These are phyloP conservation scores for Globisporangium irregulare DNA, from an alignment of 352 stramenopile species.

Conservation along the genomic window DNA sequence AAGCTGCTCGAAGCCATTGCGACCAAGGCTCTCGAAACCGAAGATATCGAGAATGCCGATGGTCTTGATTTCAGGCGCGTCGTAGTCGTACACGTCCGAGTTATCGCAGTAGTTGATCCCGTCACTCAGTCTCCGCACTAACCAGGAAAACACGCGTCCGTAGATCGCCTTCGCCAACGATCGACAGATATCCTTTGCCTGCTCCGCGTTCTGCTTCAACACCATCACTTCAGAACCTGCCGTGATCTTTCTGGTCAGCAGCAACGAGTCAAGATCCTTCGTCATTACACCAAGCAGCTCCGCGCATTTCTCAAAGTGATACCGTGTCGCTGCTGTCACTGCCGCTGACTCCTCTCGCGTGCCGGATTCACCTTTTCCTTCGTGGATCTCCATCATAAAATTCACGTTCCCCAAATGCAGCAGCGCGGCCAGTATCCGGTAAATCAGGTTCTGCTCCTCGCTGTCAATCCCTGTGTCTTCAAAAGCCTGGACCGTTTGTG, in stretches of 20 bases:
- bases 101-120: constrained; percentile 74
- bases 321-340: constrained; percentile 32
- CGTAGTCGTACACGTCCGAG: constrained; percentile 38
- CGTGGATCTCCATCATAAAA: constrained; percentile 44
- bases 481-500: constrained; percentile 71
- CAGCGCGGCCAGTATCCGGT: constrained; percentile 85
- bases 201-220: constrained; percentile 61
- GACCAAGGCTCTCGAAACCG: constrained; percentile 81
- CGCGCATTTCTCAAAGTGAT: constrained; percentile 81
- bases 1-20: constrained; percentile 82
- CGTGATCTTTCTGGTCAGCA: constrained; percentile 91
- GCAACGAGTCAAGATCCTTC: constrained; percentile 78
- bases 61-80: constrained; percentile 37
- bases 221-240: constrained; percentile 89
- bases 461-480: constrained; percentile 63
- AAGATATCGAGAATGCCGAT: constrained; percentile 91
- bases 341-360: constrained; percentile 46
- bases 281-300: constrained; percentile 84
- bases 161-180: constrained; percentile 97
- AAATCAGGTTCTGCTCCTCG: constrained; percentile 50
- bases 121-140: constrained; percentile 87
- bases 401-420: constrained; percentile 95
- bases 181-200: constrained; percentile 88
- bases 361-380: constrained; percentile 10
- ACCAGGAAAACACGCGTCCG: constrained; percentile 93